A percentile compares a stretch with the other conserved stretches of the same genome.
Conservation (phyloP, 176 grass and related monocot genomes). For the Dendrocalamus sinicus region DNA sequence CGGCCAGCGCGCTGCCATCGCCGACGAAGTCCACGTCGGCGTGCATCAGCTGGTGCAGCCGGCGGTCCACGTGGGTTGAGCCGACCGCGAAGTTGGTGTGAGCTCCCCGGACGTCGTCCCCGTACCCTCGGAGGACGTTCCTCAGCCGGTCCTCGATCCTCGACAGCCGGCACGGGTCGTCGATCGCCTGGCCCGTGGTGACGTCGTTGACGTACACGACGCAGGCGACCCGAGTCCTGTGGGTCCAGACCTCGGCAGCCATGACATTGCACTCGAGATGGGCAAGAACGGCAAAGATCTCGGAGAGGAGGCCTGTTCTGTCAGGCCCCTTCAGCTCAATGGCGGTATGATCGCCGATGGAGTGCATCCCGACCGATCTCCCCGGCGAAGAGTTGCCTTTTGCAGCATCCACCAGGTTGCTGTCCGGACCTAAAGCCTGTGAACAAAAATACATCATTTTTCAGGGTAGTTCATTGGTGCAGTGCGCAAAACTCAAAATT, state of each 20-base stretch:
- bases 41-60: conserved; percentile 96
- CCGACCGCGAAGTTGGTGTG: conserved; percentile 70
- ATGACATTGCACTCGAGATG: conserved; percentile 82
- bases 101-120: conserved; percentile 48
- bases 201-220: conserved; percentile 90
- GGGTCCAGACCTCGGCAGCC: conserved; percentile 92
- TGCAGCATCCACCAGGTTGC: conserved; percentile 51
- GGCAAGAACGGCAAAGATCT: conserved; percentile 83
- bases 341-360: conserved; percentile 75
- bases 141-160: conserved; percentile 68
- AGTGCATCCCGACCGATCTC: conserved; percentile 80
- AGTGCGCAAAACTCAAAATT: not conserved
- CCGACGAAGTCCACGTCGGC: conserved; percentile 65
- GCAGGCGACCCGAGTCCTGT: conserved; percentile 67
- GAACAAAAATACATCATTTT: conserved; percentile 17
- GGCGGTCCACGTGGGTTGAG: conserved; percentile 76
- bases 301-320: conserved; percentile 83
- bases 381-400: conserved; percentile 55
- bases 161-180: conserved; percentile 46
- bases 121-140: conserved; percentile 66
- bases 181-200: conserved; percentile 52
- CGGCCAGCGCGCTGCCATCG: not conserved
- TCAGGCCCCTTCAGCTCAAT: conserved; percentile 91
- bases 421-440: conserved; percentile 86
- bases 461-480: not conserved